Conservation (phyloP, 768 basidiomycete species). For the Paxillus involutus region DNA sequence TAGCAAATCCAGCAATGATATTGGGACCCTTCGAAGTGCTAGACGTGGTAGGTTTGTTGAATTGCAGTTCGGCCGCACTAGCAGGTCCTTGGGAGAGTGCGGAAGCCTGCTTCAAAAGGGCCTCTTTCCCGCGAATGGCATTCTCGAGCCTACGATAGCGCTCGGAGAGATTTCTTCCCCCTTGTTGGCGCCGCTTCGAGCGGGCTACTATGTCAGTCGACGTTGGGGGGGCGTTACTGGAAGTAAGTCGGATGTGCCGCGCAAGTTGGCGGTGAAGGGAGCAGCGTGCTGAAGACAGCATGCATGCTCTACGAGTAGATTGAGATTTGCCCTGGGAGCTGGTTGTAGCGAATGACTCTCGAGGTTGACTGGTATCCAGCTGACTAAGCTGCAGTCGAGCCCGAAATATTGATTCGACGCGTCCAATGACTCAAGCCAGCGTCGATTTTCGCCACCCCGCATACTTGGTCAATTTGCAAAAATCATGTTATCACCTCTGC, state of each 20-base stretch:
- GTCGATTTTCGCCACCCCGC: too few species aligned
- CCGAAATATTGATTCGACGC: too few species aligned
- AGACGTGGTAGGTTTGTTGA: background rate
- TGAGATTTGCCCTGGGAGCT: too few species aligned
- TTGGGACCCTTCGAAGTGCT: background rate
- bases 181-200: conserved; percentile 16
- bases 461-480: too few species aligned
- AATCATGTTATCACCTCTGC: too few species aligned
- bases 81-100: conserved; percentile 14
- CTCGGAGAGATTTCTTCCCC: conserved; percentile 60
- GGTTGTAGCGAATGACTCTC: too few species aligned
- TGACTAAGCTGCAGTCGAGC: too few species aligned
- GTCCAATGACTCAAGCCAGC: too few species aligned
- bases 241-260: conserved; percentile 7
- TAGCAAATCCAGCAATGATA: conserved; percentile 30
- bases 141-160: conserved; percentile 59
- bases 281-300: conserved; percentile 14
- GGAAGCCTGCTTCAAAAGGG: conserved; percentile 32
- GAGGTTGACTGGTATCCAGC: too few species aligned
- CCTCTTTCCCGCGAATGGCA: conserved; percentile 45
- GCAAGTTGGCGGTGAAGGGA: background rate
- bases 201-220: background rate
- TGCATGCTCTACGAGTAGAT: conserved; percentile 9
- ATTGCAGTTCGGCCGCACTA: conserved; percentile 1
- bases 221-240: background rate